These are phyloP conservation scores for Pleurotus djamor DNA, from an alignment of 768 basidiomycete genomes.

Conservation along the genomic window DNA sequence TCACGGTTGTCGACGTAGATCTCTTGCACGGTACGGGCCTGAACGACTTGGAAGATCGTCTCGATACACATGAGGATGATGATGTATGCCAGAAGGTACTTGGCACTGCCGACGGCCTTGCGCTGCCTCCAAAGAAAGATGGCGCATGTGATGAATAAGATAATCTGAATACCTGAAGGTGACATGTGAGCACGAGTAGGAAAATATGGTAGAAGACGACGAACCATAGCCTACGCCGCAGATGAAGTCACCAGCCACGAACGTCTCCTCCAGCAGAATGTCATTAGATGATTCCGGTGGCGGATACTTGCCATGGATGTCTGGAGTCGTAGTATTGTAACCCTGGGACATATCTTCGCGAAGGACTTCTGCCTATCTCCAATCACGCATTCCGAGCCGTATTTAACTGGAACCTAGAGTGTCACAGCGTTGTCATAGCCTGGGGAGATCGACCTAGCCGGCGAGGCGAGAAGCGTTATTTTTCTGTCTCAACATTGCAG, in stretches of 20 bases:
- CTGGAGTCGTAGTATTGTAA: too few relatives aligned
- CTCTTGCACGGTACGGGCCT: conserved; percentile 36
- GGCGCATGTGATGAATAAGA: conserved; percentile 32
- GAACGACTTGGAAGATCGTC: conserved; percentile 33
- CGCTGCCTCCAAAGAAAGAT: conserved; percentile 33
- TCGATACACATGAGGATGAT: conserved; percentile 32
- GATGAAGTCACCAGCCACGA: conserved; percentile 38
- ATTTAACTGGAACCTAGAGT: too few relatives aligned
- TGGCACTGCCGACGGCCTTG: conserved; percentile 20
- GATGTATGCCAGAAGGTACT: conserved; percentile 35
- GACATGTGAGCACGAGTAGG: neutral
- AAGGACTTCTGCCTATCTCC: too few relatives aligned
- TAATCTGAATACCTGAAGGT: conserved; percentile 33
- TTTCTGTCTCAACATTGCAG: too few relatives aligned
- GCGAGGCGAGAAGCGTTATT: too few relatives aligned
- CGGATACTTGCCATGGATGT: neutral
- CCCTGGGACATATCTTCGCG: too few relatives aligned
- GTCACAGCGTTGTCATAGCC: too few relatives aligned
- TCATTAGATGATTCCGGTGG: conserved; percentile 28
- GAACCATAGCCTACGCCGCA: conserved; percentile 38
- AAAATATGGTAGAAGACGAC: neutral
- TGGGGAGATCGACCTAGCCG: too few relatives aligned
- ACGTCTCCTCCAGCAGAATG: conserved; percentile 35
- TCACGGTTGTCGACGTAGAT: conserved; percentile 41
- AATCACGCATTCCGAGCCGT: too few relatives aligned